Conservation (phyloP, 2,329 filamentous ascomycete genomes). For the Fusarium subtropicale region DNA sequence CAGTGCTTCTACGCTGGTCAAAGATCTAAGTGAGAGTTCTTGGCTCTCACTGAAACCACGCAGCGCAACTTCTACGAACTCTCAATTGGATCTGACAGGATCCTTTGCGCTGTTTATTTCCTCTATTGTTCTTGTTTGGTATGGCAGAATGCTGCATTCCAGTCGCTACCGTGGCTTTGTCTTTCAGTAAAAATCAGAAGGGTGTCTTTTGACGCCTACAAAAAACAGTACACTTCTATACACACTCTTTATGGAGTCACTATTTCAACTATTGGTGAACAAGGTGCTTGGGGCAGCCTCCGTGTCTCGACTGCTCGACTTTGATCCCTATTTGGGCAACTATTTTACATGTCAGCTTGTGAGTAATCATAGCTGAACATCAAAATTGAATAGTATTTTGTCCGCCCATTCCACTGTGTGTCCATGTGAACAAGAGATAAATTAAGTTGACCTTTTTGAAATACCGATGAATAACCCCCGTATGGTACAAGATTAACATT, state of each 20-base stretch:
- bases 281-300: not conserved
- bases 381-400: not conserved
- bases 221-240: slow-evolving; percentile 7
- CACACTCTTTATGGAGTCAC: not conserved
- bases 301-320: not conserved
- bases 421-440: not conserved
- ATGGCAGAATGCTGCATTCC: slow-evolving; percentile 17
- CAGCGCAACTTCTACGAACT: slow-evolving; percentile 9
- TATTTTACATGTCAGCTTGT: no score
- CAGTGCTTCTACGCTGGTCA: slow-evolving; percentile 45
- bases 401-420: not conserved
- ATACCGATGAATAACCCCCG: not conserved
- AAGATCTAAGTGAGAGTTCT: slow-evolving; percentile 29
- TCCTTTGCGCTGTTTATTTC: not conserved
- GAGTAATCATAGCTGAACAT: not conserved
- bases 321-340: not conserved
- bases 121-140: slow-evolving; percentile 1
- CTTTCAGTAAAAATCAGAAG: not conserved
- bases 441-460: not conserved
- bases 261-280: not conserved
- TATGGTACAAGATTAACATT: not conserved
- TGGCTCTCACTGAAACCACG: not conserved
- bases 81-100: slow-evolving; percentile 5
- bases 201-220: not conserved
- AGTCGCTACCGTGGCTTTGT: slow-evolving; percentile 24